These are phyloP conservation scores for Fusarium stilboides DNA, from an alignment of 2,329 filamentous ascomycete species.

Conservation along the genomic window DNA sequence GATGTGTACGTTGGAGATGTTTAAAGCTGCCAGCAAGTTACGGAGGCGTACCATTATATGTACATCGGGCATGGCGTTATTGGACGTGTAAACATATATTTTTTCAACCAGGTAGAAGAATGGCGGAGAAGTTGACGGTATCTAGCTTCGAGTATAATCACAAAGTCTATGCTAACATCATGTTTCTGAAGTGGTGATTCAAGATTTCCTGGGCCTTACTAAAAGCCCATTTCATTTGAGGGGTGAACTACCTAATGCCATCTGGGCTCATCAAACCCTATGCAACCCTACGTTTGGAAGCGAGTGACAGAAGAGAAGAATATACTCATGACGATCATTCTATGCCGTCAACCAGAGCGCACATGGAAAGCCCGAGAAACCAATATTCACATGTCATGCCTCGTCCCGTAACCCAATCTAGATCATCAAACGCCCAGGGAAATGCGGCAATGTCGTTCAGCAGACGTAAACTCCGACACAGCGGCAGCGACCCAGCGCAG, in stretches of 20 bases:
- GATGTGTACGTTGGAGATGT: slow-evolving; percentile 35
- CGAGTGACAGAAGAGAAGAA: slow-evolving; percentile 41
- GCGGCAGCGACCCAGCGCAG: slow-evolving; percentile 44
- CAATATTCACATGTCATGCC: slow-evolving; percentile 23
- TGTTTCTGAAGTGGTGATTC: background rate
- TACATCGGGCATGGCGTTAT: slow-evolving; percentile 59
- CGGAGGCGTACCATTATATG: slow-evolving; percentile 52
- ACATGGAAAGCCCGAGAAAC: slow-evolving; percentile 32
- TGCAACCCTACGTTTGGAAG: slow-evolving; percentile 28
- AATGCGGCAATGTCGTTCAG: slow-evolving; percentile 49
- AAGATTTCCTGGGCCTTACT: background rate
- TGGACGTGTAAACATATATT: slow-evolving; percentile 54
- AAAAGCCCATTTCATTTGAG: slow-evolving; percentile 31
- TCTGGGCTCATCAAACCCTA: slow-evolving; percentile 27
- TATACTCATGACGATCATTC: slow-evolving; percentile 17
- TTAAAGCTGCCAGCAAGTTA: slow-evolving; percentile 37
- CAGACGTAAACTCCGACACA: slow-evolving; percentile 37
- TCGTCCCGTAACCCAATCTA: slow-evolving; percentile 42
- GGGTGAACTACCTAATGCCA: slow-evolving; percentile 36
- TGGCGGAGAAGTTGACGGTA: slow-evolving; percentile 45
- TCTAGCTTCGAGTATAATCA: slow-evolving; percentile 38
- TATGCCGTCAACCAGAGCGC: slow-evolving; percentile 23
- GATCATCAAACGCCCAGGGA: slow-evolving; percentile 48
- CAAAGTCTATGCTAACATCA: slow-evolving; percentile 25
- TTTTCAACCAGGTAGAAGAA: slow-evolving; percentile 53